Evolutionary conservation across 345 rosid species (phyloP).

Genomic region (Dipteronia sinensis): DNA sequence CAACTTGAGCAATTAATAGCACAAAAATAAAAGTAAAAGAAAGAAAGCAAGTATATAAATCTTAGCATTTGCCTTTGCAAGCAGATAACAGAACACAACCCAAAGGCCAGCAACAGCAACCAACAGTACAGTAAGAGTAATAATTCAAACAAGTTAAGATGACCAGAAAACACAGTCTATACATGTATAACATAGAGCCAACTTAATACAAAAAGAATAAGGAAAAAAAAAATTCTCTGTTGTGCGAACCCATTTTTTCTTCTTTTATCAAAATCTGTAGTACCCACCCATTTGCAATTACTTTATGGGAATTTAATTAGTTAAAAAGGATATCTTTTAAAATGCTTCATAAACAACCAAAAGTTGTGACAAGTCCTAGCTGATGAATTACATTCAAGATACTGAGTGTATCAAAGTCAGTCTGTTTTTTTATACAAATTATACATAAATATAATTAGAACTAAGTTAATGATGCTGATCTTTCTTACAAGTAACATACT

Average conservation of each 20-base stretch:
- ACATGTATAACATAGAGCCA: not conserved
- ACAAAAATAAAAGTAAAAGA: not conserved
- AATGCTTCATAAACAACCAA: not conserved
- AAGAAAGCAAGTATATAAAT: too few relatives aligned
- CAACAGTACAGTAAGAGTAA: not conserved
- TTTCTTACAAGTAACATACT: not conserved
- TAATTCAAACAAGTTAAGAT: not conserved
- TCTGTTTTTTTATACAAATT: not conserved
- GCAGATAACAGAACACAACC: too few relatives aligned
- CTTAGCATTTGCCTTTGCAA: too few relatives aligned
- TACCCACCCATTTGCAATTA: not conserved
- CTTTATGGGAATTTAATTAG: not conserved
- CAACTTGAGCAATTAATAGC: not conserved
- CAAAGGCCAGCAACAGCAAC: too few relatives aligned
- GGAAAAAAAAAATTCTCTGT: not conserved
- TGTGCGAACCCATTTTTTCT: not conserved
- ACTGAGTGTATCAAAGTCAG: not conserved
- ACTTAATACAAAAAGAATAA: not conserved
- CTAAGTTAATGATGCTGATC: not conserved
- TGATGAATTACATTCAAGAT: not conserved
- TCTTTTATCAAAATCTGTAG: not conserved
- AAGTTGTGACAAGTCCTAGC: not conserved
- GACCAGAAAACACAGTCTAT: not conserved
- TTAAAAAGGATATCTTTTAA: not conserved
- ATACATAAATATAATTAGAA: not conserved